Base-by-base conservation (phyloP, 257 asterid genomes). In the Rhazya stricta region DNA sequence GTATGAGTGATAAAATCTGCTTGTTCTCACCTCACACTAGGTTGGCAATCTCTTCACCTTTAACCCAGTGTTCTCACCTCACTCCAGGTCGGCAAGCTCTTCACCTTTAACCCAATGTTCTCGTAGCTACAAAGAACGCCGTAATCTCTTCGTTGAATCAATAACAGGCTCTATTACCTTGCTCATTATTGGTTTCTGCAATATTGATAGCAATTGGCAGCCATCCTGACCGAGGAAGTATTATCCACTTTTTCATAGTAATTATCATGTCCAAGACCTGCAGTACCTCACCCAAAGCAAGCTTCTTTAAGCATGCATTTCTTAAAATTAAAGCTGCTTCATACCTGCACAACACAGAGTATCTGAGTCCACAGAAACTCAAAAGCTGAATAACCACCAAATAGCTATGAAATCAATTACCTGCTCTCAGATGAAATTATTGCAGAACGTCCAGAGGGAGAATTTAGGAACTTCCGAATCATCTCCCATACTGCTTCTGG, bases 311-410 rank as follows among this genome's bases (percentile, higher is more conserved):
- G 85, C 89, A 88, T 39, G 83, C 75, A n/a, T 72, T 82, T 78
- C 71, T 85, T 62, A 88, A 79, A 78, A 83, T 69, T 71, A 73
- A 63, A 79, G 89, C 88, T 18, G 93, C 93, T 74, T 86, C 91
- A 56, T 82, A 86, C 84, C 93, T 88, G 73, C 39, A 76, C 45
- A 78, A 77, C 50, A 58, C 53, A 65, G 13, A 51, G 57, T 27
- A 25, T 27, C 37, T 56, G 6, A 53, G 53, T 39, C 27, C 37
- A 65, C 42, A 29, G 42, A 25, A 11, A n/a, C 21, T 19, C 9
- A 9, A 65, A 9, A 15, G 27, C 30, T 29, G 16, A 58, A 27
- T 29, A 63, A 57, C 41, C 56, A 34, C 42, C 19, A 48, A 34
- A 74, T 36, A 42, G 58, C 37, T 70, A 58, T 36, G 29, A 51